These are phyloP conservation scores for Rhododendron kiyosumense DNA, from an alignment of 148 eudicot species.

Conservation along the genomic window DNA sequence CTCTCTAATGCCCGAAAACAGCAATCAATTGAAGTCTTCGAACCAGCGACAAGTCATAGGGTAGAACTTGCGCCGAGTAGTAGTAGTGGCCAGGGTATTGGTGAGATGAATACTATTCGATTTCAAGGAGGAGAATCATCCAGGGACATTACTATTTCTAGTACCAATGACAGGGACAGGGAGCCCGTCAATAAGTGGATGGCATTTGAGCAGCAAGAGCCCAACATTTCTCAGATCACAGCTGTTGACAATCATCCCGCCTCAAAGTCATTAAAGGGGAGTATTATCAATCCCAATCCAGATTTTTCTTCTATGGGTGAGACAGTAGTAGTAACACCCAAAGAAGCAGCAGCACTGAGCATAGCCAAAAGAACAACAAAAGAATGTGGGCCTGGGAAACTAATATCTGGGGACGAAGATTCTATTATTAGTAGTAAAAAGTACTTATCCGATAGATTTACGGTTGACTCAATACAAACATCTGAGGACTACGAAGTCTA, in stretches of 20 bases:
- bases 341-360: no score
- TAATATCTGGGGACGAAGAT: no score
- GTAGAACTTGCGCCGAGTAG: neutral
- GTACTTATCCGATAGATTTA: no score
- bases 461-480: no score
- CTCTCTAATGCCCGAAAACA: neutral
- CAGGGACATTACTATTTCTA: neutral
- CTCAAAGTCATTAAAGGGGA: neutral
- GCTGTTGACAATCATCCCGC: neutral
- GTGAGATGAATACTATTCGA: neutral
- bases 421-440: no score
- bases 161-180: neutral
- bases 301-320: neutral
- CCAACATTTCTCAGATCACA: conserved; percentile 2
- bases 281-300: neutral
- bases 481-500: no score
- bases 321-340: no score
- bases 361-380: no score
- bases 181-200: conserved; percentile 31
- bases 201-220: conserved; percentile 31
- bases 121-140: neutral
- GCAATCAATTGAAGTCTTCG: neutral
- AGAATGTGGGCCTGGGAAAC: no score
- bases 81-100: neutral
- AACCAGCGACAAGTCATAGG: neutral